Evolutionary conservation across 192 early-diverging fungal genomes (phyloP), one percentile per base, ranked within the genome.

Genomic region (Haplosporangium gracile): DNA sequence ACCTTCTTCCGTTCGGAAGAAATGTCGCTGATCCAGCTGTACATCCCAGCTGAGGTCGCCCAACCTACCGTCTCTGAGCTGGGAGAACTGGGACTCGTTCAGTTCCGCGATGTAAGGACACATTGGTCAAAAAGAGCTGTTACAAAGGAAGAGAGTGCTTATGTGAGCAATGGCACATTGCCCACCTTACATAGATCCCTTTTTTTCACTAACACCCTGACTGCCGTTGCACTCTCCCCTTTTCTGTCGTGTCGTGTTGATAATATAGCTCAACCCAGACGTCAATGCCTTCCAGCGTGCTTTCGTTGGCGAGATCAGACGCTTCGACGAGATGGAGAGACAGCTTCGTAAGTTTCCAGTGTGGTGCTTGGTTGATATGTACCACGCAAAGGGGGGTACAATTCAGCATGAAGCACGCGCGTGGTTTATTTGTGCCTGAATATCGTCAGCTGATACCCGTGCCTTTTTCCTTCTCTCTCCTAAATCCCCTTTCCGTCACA

Each of bases 231-330:
- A 68, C 45, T 34, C 38, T 40, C 51, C 9, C 43, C n/a, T 20
- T 16, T n/a, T 38, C 42, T 42, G 18, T 76, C 13, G 39, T 11
- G 9, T 74, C n/a, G 39, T 16, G 22, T 22, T 81, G n/a, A 22
- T 15, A 72, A 68, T 51, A 16, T 76, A 97, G 97, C 91, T 99
- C 74, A 99, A 99, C 91, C 92, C 95, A 39, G 94, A 97, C 39
- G 96, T 97, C 40, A 99, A 97, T 88, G 98, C 98, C 13, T 99
- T 99, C 87, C 98, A 99, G 88, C 94, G 99, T 36, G 94, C 97
- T 34, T 99, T 98, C 90, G 99, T 99, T 20, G 93, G 91, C 63
- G 97, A 99, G 86, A 98, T 99, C 82, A 93, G 97, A 78, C 94
- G 97, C 70, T 93, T 98, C 39, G 97, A 99, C 83, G 99, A 99